A percentile compares a stretch with the other conserved stretches of the same genome.
These are phyloP conservation scores for Penicillium waksmanii DNA, from an alignment of 495 filamentous ascomycete genomes.

Conservation along the genomic window DNA sequence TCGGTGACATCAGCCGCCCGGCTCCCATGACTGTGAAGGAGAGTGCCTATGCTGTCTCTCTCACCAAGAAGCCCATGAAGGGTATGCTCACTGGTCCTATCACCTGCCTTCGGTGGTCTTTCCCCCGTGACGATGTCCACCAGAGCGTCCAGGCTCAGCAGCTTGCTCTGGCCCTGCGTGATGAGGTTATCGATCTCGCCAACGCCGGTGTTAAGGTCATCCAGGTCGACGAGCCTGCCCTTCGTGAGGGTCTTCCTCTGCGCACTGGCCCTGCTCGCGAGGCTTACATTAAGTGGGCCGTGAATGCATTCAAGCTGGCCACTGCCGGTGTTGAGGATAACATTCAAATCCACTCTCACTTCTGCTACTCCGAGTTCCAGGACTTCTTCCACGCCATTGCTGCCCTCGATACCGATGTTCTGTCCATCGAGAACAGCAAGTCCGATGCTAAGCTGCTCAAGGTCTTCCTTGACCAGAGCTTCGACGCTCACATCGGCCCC, in stretches of 20 bases:
- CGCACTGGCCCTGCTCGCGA: conserved; percentile 88
- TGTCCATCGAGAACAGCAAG: conserved; percentile 99
- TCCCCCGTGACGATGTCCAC: conserved; percentile 98
- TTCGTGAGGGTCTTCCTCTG: conserved; percentile 98
- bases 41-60: conserved; percentile 94
- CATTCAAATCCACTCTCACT: conserved; percentile 99
- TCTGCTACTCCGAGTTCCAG: conserved; percentile 99
- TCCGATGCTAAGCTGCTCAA: conserved; percentile 98
- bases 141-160: conserved; percentile 99
- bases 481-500: conserved; percentile 97
- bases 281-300: conserved; percentile 94
- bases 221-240: conserved; percentile 98
- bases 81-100: conserved; percentile 99
- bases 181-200: conserved; percentile 98
- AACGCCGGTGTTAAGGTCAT: conserved; percentile 94
- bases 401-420: conserved; percentile 94
- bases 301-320: conserved; percentile 93
- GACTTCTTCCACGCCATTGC: conserved; percentile 99
- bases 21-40: conserved; percentile 99
- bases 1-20: conserved; percentile 96
- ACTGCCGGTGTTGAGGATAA: conserved; percentile 87
- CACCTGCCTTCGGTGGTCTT: conserved; percentile 98
- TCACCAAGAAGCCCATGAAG: conserved; percentile 99
- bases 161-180: conserved; percentile 94
- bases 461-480: conserved; percentile 95